phyloP scores from a whole-genome alignment of 192 early-diverging fungal species.

The Coemansia asiatica region DNA sequence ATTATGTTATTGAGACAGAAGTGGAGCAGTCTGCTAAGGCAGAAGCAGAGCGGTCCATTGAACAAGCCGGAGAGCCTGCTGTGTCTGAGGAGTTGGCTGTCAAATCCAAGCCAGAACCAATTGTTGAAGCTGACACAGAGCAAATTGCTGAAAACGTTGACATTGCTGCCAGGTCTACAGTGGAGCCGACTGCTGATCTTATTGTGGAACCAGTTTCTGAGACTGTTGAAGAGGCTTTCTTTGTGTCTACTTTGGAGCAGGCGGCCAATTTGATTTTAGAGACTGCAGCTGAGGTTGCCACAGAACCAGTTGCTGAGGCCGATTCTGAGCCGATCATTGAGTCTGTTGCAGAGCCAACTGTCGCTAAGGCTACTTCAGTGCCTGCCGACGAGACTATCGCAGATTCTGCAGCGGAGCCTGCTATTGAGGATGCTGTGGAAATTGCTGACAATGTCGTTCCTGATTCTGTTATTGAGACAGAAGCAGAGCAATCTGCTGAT shows the following conservation, averaged over 20 bases:
- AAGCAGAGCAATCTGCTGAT: no score
- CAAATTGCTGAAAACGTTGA: slow-evolving; percentile 4
- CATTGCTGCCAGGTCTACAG: neutral
- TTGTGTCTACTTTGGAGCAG: neutral
- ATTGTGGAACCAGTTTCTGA: neutral
- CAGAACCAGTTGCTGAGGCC: neutral
- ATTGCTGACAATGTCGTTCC: neutral
- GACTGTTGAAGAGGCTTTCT: neutral
- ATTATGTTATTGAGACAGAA: neutral
- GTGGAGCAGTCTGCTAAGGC: no score
- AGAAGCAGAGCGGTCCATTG: neutral
- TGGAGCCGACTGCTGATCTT: no score
- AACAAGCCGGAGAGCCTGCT: neutral
- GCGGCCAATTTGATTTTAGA: neutral
- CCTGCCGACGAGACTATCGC: neutral
- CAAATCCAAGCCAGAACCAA: neutral
- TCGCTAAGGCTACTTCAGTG: no score
- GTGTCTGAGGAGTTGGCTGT: neutral
- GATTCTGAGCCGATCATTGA: no score
- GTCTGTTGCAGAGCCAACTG: no score
- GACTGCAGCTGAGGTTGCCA: neutral
- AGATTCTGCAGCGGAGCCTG: neutral
- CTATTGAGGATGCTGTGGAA: neutral
- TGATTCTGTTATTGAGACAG: neutral
- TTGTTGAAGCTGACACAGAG: no score